Evolutionary conservation across 2,329 filamentous ascomycete genomes (phyloP).

Genomic region (Calonectria crousiana): DNA sequence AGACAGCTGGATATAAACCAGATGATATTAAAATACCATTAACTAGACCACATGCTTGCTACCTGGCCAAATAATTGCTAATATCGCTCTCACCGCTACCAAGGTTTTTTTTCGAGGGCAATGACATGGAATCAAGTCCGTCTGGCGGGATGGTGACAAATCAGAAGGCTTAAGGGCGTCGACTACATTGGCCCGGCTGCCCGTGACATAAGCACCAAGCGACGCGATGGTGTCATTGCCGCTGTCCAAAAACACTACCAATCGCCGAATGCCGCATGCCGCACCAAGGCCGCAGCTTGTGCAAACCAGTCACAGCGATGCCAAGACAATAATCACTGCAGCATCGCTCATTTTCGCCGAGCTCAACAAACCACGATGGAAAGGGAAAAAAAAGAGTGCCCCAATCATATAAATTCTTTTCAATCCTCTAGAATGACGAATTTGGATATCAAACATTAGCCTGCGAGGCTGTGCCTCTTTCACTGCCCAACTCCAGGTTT

Average conservation of each 20-base stretch:
- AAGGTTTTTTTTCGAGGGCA: background rate
- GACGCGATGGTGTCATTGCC: conserved; percentile 1
- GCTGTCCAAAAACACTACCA: background rate
- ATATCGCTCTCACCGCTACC: background rate
- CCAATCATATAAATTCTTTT: conserved; percentile 29
- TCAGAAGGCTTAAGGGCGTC: conserved; percentile 25
- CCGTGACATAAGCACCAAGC: conserved; percentile 23
- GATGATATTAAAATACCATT: background rate
- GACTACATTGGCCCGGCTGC: conserved; percentile 3
- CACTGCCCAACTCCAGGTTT: conserved; percentile 14
- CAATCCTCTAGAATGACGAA: conserved; percentile 18
- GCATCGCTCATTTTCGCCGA: conserved; percentile 15
- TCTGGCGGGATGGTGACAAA: conserved; percentile 24
- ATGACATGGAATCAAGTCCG: background rate
- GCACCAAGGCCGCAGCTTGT: background rate
- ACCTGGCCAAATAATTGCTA: background rate
- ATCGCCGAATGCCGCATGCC: background rate
- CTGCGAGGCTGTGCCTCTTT: background rate
- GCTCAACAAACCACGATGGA: background rate
- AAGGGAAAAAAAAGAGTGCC: background rate
- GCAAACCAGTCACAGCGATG: background rate
- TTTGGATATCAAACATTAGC: conserved; percentile 24
- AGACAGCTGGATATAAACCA: background rate
- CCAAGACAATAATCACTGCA: conserved; percentile 4
- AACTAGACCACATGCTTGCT: background rate